phyloP scores from a whole-genome alignment of 192 early-diverging fungal genomes.

The Backusella psychrophila region DNA sequence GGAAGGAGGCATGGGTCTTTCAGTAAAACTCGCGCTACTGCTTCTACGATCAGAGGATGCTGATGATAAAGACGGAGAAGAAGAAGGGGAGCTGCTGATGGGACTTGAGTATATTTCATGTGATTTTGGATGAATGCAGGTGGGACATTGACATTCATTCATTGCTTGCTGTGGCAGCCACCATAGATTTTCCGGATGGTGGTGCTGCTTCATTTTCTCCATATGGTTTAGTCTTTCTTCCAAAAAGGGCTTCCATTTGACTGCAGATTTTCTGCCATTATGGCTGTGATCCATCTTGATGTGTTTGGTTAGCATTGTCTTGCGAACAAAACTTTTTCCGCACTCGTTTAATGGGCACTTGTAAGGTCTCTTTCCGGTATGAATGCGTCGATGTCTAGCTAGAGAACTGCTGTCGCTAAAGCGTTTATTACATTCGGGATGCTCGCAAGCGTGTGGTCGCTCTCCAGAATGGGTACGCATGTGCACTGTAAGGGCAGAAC shows the following conservation, averaged over 20 bases:
- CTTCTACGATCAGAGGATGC: conserved; percentile 41
- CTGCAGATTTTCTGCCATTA: conserved; percentile 19
- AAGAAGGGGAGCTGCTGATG: background rate
- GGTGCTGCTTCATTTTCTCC: conserved; percentile 10
- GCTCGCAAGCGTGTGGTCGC: conserved; percentile 63
- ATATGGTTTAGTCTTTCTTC: conserved; percentile 28
- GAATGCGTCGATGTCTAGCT: conserved; percentile 64
- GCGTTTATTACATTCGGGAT: conserved; percentile 66
- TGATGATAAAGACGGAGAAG: conserved; percentile 33
- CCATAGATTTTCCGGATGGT: conserved; percentile 40
- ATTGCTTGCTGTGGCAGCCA: background rate
- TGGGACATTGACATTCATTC: background rate
- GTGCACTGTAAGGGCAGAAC: conserved; percentile 78
- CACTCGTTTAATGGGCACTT: conserved; percentile 32
- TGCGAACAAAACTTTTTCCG: conserved; percentile 48
- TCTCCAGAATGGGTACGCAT: conserved; percentile 73
- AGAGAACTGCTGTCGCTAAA: conserved; percentile 77
- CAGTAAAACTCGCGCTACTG: conserved; percentile 42
- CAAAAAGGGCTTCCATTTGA: conserved; percentile 36
- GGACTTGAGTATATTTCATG: conserved; percentile 1
- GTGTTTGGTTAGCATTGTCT: conserved; percentile 56
- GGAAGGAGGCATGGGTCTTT: background rate
- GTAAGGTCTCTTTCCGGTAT: conserved; percentile 47
- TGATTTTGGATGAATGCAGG: conserved; percentile 39
- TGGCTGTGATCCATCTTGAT: conserved; percentile 27